phyloP scores from a whole-genome alignment of 176 grass and related monocot species.

The Poa pratensis region DNA sequence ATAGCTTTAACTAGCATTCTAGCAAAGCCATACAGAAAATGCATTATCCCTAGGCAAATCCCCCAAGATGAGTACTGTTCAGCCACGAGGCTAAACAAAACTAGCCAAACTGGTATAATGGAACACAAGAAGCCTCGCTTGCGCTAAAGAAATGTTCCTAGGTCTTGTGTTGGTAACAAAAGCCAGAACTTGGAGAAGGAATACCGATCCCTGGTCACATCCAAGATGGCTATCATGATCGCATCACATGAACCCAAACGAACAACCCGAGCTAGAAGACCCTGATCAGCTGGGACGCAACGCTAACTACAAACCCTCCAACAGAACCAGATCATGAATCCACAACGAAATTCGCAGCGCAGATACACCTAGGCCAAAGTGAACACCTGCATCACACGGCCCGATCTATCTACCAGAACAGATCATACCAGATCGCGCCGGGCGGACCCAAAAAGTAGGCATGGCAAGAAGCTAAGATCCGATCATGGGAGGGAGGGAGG shows the following conservation, averaged over 20 bases:
- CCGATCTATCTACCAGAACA: slow-evolving; percentile 31
- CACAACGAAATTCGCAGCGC: background rate
- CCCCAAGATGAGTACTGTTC: background rate
- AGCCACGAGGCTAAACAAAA: background rate
- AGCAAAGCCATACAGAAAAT: background rate
- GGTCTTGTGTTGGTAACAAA: background rate
- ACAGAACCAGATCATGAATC: slow-evolving; percentile 19
- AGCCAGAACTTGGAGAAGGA: background rate
- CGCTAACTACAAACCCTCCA: background rate
- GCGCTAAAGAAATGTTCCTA: background rate
- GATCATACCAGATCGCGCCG: slow-evolving; percentile 17
- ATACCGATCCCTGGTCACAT: background rate
- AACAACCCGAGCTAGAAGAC: background rate
- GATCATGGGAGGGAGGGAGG: background rate
- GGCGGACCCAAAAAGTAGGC: background rate
- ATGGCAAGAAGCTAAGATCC: background rate
- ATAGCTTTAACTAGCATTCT: background rate
- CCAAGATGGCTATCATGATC: background rate
- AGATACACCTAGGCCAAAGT: background rate
- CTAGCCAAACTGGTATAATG: background rate
- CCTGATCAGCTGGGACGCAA: background rate
- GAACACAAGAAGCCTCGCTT: background rate
- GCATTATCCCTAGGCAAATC: background rate
- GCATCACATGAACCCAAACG: background rate
- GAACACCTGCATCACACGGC: background rate